Percentiles rank a stretch among this genome's conserved stretches.
These are phyloP conservation scores for Cyclotella kingstonii DNA, from an alignment of 108 stramenopile species.

Conservation along the genomic window DNA sequence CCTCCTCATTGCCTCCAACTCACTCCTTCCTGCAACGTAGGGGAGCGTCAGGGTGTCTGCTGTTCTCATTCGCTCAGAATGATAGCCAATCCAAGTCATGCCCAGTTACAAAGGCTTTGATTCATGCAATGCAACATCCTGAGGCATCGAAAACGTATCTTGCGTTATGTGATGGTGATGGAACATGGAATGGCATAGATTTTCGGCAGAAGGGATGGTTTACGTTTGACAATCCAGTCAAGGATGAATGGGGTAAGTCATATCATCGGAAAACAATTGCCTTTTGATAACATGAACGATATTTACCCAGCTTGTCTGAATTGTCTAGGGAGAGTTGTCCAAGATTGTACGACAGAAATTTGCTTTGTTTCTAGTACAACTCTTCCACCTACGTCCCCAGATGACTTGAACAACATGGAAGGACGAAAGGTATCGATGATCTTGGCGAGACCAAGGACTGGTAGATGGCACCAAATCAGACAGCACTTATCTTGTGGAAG, in stretches of 20 bases:
- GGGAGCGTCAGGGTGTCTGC: constrained; percentile 45
- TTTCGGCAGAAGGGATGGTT: constrained; percentile 43
- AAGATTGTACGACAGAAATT: constrained; percentile 34
- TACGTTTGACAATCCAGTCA: constrained; percentile 35
- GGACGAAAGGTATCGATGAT: constrained; percentile 37
- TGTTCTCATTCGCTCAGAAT: constrained; percentile 39
- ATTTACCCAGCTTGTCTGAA: background rate
- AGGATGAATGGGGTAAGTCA: constrained; percentile 46
- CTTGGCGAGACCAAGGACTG: constrained; percentile 39
- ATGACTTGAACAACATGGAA: constrained; percentile 21
- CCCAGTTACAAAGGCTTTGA: constrained; percentile 37
- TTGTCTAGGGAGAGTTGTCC: constrained; percentile 1
- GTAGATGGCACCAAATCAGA: constrained; percentile 64
- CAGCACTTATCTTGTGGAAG: constrained; percentile 46
- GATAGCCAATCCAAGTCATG: constrained; percentile 22
- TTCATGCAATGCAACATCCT: constrained; percentile 42
- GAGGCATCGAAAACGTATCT: constrained; percentile 49
- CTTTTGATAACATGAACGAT: too few relatives aligned
- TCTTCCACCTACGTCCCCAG: constrained; percentile 8
- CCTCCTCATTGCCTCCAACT: background rate
- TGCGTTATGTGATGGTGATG: constrained; percentile 44
- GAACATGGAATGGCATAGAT: constrained; percentile 37
- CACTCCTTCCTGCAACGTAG: background rate
- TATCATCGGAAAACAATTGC: too few relatives aligned
- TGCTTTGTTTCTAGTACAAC: constrained; percentile 28